phyloP scores from a whole-genome alignment of 176 grass and related monocot species.

The Paspalum vaginatum region DNA sequence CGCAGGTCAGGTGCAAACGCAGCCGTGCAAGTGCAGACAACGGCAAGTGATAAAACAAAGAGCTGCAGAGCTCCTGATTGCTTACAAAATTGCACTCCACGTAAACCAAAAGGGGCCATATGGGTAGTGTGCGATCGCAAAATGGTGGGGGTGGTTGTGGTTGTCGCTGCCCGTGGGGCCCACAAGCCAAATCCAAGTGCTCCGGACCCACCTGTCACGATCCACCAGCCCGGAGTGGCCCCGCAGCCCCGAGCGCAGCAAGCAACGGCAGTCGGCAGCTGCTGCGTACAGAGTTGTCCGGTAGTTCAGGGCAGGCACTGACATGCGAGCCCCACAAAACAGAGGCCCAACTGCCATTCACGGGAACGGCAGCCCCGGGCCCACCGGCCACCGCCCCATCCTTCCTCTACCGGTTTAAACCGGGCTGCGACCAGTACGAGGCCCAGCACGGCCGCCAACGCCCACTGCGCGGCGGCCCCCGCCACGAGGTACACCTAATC shows the following conservation, averaged over 20 bases:
- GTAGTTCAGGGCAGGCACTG: not conserved
- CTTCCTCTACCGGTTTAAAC: not conserved
- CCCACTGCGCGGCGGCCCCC: conserved; percentile 23
- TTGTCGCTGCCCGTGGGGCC: not conserved
- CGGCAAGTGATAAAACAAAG: conserved; percentile 15
- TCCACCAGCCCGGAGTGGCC: not conserved
- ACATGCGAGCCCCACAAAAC: not conserved
- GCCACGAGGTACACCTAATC: conserved; percentile 39
- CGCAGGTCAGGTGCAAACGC: conserved; percentile 26
- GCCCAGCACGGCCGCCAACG: conserved; percentile 3
- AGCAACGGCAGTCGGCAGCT: not conserved
- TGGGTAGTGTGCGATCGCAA: conserved; percentile 11
- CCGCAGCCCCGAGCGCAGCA: not conserved
- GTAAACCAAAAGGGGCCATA: conserved; percentile 15
- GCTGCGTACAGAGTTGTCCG: not conserved
- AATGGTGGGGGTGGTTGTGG: not conserved
- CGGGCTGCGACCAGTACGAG: not conserved
- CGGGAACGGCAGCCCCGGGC: not conserved
- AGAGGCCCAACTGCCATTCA: conserved; percentile 19
- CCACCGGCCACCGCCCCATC: not conserved
- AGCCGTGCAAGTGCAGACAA: conserved; percentile 23
- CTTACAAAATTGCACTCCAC: conserved; percentile 41
- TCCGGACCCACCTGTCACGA: not conserved
- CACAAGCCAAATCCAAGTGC: not conserved
- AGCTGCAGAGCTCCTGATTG: not conserved